Conservation (phyloP, 495 filamentous ascomycete genomes). For the Xylaria cubensis region DNA sequence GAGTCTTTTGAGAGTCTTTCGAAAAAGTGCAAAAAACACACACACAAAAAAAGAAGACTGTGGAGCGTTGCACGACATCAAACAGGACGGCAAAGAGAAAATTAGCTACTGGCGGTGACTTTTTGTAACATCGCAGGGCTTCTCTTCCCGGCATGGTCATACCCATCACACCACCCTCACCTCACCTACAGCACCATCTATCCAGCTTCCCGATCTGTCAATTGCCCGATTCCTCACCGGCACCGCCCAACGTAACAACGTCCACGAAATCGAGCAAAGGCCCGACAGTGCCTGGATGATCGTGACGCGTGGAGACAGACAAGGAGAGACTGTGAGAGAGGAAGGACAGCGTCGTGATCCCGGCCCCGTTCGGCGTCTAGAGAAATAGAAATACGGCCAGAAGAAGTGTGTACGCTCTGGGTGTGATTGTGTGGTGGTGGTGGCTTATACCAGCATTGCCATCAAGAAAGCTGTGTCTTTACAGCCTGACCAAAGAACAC, state of each 20-base stretch:
- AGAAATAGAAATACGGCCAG: conserved; percentile 9
- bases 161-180: conserved; percentile 27
- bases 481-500: not conserved
- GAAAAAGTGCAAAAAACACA: not conserved
- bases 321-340: not conserved
- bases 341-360: not conserved
- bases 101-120: not conserved
- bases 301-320: conserved; percentile 6
- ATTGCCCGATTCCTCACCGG: conserved; percentile 11
- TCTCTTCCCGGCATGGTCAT: conserved; percentile 20
- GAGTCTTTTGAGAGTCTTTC: not conserved
- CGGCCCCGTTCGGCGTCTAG: not conserved
- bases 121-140: conserved; percentile 10
- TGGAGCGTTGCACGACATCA: conserved; percentile 8
- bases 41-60: not conserved
- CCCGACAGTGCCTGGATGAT: conserved; percentile 7
- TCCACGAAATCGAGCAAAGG: not conserved
- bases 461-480: not conserved
- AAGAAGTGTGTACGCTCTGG: not conserved
- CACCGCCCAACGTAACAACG: conserved; percentile 2
- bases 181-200: conserved; percentile 8
- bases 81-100: not conserved
- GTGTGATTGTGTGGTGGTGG: not conserved
- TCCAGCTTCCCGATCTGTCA: conserved; percentile 24
- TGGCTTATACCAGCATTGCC: conserved; percentile 20